phyloP scores from a whole-genome alignment of 1,284 basidiomycete species.

The Apiotrichum akiyoshidainum region DNA sequence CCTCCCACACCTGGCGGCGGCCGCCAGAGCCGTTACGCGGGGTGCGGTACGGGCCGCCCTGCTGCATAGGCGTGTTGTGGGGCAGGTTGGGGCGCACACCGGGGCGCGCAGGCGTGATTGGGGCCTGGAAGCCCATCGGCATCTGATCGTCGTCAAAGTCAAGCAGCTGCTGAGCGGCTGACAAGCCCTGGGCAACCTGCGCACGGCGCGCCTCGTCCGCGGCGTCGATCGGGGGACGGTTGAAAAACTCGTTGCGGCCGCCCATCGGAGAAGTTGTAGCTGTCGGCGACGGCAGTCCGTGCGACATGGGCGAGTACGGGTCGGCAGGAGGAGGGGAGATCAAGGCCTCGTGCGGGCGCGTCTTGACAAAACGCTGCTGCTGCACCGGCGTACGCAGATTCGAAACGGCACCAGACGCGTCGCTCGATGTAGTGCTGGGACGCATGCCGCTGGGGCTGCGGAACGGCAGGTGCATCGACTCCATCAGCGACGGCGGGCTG shows the following conservation, averaged over 20 bases:
- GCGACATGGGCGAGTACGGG: neutral
- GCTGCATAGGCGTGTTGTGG: neutral
- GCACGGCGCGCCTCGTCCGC: conserved; percentile 77
- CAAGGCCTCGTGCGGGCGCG: neutral
- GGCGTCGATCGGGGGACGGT: conserved; percentile 9
- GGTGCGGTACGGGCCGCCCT: neutral
- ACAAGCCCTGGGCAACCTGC: conserved; percentile 81
- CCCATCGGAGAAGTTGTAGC: neutral
- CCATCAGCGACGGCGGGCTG: conserved; percentile 19
- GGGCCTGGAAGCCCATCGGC: conserved; percentile 10
- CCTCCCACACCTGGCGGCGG: conserved; percentile 32
- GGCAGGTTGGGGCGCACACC: conserved; percentile 10
- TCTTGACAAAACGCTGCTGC: neutral
- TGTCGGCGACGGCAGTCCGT: neutral
- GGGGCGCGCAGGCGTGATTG: conserved; percentile 26
- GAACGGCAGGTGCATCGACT: conserved; percentile 18
- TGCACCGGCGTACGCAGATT: conserved; percentile 12
- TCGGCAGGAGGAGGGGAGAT: neutral
- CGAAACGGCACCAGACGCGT: conserved; percentile 9
- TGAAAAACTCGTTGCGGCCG: neutral
- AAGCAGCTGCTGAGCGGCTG: conserved; percentile 73
- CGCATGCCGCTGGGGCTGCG: conserved; percentile 7
- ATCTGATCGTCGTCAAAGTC: conserved; percentile 31
- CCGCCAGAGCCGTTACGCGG: neutral
- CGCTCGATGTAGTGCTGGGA: conserved; percentile 21